These are phyloP conservation scores for Phlyctochytrium bullatum DNA, from an alignment of 192 early-diverging fungal species.

Conservation along the genomic window DNA sequence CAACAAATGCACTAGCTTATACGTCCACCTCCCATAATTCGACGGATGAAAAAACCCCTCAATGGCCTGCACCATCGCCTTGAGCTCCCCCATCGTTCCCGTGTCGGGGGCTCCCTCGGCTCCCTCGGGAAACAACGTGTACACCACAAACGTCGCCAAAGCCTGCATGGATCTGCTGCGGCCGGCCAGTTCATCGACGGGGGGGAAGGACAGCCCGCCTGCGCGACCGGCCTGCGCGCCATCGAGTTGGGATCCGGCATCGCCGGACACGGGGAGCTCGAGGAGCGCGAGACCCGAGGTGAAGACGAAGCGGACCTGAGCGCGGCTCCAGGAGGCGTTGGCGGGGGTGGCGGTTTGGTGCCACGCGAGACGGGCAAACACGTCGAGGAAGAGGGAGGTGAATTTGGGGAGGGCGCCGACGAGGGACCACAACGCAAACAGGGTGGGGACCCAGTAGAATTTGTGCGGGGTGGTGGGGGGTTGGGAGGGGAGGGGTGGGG, in stretches of 20 bases:
- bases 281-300: constrained; percentile 41
- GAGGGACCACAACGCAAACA: constrained; percentile 82
- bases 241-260: constrained; percentile 9
- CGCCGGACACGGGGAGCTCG: constrained; percentile 45
- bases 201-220: constrained; percentile 1
- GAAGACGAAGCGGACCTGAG: constrained; percentile 62
- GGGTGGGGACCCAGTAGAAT: constrained; percentile 74
- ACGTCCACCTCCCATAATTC: constrained; percentile 87
- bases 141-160: constrained; percentile 78
- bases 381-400: constrained; percentile 68
- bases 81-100: constrained; percentile 59
- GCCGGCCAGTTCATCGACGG: constrained; percentile 32
- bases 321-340: constrained; percentile 55
- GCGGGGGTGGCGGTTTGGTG: constrained; percentile 23
- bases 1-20: constrained; percentile 67
- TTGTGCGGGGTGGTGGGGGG: too few species aligned
- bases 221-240: constrained; percentile 7
- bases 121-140: constrained; percentile 62
- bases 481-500: neutral
- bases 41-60: constrained; percentile 91
- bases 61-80: constrained; percentile 75
- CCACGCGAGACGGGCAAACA: constrained; percentile 68
- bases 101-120: constrained; percentile 27
- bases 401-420: constrained; percentile 55
- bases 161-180: too few species aligned